Evolutionary conservation across 2,329 filamentous ascomycete genomes (phyloP).

Genomic region (Monilinia fructicola): DNA sequence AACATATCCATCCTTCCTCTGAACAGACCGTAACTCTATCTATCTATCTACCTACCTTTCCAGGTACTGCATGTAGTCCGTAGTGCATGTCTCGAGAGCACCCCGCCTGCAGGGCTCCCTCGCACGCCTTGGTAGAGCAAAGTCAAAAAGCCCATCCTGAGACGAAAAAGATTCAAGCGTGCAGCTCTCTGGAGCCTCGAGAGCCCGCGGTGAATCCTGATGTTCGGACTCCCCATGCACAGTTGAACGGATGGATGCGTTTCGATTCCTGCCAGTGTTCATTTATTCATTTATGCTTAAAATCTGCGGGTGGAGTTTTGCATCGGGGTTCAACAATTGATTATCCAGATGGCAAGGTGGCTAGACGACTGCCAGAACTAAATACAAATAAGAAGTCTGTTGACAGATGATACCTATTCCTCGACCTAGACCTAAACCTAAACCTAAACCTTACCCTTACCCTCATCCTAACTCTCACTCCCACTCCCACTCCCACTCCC

Average conservation of each 20-base stretch:
- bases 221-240: neutral
- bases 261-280: neutral
- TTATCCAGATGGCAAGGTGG: too few species aligned
- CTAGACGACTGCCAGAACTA: too few species aligned
- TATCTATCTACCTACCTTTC: neutral
- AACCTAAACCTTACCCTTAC: too few species aligned
- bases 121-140: neutral
- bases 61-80: too few species aligned
- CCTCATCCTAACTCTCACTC: too few species aligned
- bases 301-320: too few species aligned
- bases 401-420: too few species aligned
- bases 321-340: too few species aligned
- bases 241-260: neutral
- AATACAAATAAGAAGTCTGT: too few species aligned
- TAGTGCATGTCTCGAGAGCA: neutral
- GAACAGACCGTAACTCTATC: neutral
- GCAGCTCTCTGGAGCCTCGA: neutral
- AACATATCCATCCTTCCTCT: too few species aligned
- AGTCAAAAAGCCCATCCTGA: neutral
- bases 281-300: neutral
- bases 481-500: too few species aligned
- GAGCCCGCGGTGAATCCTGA: neutral
- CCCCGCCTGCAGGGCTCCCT: constrained; percentile 9
- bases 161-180: neutral
- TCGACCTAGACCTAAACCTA: too few species aligned